Percentiles rank a stretch among this genome's conserved stretches.
These are phyloP conservation scores for Salix udensis DNA, from an alignment of 345 rosid species.

Conservation along the genomic window DNA sequence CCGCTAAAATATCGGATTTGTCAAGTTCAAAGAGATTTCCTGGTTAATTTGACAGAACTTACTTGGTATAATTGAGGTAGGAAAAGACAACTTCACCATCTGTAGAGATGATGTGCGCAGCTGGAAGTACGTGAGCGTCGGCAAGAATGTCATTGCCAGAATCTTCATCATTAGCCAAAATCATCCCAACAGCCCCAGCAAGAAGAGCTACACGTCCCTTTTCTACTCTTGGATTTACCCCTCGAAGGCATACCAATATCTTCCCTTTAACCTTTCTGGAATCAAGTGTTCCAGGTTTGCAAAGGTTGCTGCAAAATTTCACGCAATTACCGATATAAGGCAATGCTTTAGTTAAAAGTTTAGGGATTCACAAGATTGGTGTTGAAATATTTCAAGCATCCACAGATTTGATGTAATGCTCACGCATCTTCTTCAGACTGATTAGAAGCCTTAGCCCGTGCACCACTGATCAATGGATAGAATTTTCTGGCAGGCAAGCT, in stretches of 20 bases:
- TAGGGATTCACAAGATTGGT: not conserved
- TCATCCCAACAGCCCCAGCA: slow-evolving; percentile 56
- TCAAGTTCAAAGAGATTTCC: not conserved
- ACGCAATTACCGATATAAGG: not conserved
- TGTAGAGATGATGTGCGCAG: slow-evolving; percentile 33
- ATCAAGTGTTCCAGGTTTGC: slow-evolving; percentile 39
- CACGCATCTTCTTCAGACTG: slow-evolving; percentile 17
- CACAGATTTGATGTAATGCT: not conserved
- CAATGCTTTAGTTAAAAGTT: not conserved
- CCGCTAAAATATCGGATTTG: not conserved
- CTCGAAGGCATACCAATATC: slow-evolving; percentile 48
- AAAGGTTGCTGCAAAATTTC: slow-evolving; percentile 6
- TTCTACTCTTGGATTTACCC: slow-evolving; percentile 22
- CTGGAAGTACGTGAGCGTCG: slow-evolving; percentile 43
- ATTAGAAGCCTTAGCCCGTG: not conserved
- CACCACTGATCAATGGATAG: slow-evolving; percentile 16
- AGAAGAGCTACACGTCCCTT: slow-evolving; percentile 31
- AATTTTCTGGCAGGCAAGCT: slow-evolving; percentile 12
- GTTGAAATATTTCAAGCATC: not conserved
- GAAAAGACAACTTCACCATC: slow-evolving; percentile 35
- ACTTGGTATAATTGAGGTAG: slow-evolving; percentile 48
- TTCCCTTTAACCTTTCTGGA: slow-evolving; percentile 56
- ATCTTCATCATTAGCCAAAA: slow-evolving; percentile 33
- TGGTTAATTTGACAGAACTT: not conserved
- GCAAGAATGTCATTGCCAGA: slow-evolving; percentile 29